A percentile compares a stretch with the other conserved stretches of the same genome.
Evolutionary conservation across 2,329 filamentous ascomycete genomes (phyloP).

Genomic region (Pseudogymnoascus sp.): DNA sequence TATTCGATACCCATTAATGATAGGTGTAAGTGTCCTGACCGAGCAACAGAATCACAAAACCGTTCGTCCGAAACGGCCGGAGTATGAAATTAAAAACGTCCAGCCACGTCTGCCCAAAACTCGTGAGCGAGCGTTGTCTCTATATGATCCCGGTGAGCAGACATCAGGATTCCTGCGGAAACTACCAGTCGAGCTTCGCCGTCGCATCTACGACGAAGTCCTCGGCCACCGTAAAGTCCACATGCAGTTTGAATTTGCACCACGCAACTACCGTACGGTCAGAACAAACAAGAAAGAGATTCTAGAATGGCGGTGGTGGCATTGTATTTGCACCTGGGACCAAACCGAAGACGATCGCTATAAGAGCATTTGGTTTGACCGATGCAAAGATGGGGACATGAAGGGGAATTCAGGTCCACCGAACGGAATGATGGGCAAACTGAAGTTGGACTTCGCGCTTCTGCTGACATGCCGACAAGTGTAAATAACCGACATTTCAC

Average conservation of each 20-base stretch:
- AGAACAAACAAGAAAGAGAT: constrained; percentile 15
- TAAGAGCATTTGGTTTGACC: constrained; percentile 17
- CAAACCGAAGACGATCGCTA: constrained; percentile 14
- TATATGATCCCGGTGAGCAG: neutral
- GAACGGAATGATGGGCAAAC: constrained; percentile 17
- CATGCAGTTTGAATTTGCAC: neutral
- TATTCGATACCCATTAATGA: neutral
- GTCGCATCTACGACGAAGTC: constrained; percentile 19
- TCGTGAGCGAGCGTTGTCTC: neutral
- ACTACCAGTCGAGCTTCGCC: constrained; percentile 18
- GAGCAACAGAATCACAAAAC: neutral
- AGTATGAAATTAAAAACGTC: neutral
- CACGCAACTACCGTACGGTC: constrained; percentile 12
- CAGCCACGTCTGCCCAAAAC: constrained; percentile 4
- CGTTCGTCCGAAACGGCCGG: neutral
- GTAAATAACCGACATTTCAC: constrained; percentile 2
- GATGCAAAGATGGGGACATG: constrained; percentile 12
- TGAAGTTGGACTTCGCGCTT: constrained; percentile 18
- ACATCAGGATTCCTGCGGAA: constrained; percentile 11
- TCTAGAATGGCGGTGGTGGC: constrained; percentile 18
- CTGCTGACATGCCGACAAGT: constrained; percentile 18
- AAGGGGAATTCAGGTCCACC: constrained; percentile 6
- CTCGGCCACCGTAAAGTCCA: constrained; percentile 14
- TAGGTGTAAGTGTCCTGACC: neutral
- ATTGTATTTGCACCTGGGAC: constrained; percentile 16